phyloP scores from a whole-genome alignment of 129 eudicot genomes.

The Sambucus nigra region DNA sequence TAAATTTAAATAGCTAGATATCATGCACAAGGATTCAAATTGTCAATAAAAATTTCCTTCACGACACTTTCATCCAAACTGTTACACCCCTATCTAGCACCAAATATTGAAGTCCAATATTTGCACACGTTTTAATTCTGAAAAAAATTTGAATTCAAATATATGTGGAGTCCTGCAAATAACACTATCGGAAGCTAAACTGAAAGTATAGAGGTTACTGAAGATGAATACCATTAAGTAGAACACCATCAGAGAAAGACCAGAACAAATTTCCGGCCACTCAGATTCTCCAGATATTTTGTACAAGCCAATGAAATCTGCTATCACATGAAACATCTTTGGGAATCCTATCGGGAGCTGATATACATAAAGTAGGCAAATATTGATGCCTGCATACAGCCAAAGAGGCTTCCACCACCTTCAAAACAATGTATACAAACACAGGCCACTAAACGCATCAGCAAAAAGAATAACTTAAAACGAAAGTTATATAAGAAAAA shows the following conservation, averaged over 20 bases:
- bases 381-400: slow-evolving; percentile 72
- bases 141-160: no score
- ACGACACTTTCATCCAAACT: background rate
- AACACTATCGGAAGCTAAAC: background rate
- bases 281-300: slow-evolving; percentile 51
- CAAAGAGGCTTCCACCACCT: slow-evolving; percentile 97
- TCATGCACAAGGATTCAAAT: no score
- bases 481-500: no score
- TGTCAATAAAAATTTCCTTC: no score
- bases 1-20: no score
- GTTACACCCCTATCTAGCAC: background rate
- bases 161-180: no score
- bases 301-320: slow-evolving; percentile 68
- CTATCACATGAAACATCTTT: slow-evolving; percentile 28
- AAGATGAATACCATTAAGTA: slow-evolving; percentile 64
- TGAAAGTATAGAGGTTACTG: slow-evolving; percentile 4
- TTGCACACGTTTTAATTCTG: no score
- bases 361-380: slow-evolving; percentile 58
- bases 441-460: slow-evolving; percentile 17
- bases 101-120: background rate
- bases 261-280: slow-evolving; percentile 68
- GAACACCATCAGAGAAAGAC: slow-evolving; percentile 57
- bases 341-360: slow-evolving; percentile 71
- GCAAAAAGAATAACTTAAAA: slow-evolving; percentile 4
- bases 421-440: slow-evolving; percentile 24